These are phyloP conservation scores for Aspergillus homomorphus DNA, from an alignment of 495 filamentous ascomycete genomes.

Conservation along the genomic window DNA sequence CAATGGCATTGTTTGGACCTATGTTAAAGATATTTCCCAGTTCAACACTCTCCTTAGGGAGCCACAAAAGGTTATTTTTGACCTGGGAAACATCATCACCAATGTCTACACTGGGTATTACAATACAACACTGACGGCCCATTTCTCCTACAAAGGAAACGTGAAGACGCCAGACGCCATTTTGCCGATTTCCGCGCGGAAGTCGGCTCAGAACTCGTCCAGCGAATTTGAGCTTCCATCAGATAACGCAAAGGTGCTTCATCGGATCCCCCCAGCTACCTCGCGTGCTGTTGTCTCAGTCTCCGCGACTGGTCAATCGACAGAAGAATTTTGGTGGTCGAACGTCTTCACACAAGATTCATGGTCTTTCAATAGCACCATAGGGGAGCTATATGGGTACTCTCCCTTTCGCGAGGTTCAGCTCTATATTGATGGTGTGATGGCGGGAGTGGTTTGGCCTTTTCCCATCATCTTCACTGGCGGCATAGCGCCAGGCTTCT, in stretches of 20 bases:
- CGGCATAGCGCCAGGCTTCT: slow-evolving; percentile 76
- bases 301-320: slow-evolving; percentile 71
- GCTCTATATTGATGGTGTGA: slow-evolving; percentile 67
- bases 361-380: slow-evolving; percentile 55
- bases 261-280: slow-evolving; percentile 59
- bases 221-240: slow-evolving; percentile 70
- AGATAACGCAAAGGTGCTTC: slow-evolving; percentile 53
- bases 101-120: slow-evolving; percentile 75
- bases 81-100: slow-evolving; percentile 75
- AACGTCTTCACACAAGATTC: slow-evolving; percentile 69
- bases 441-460: slow-evolving; percentile 81
- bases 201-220: slow-evolving; percentile 48
- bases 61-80: slow-evolving; percentile 76
- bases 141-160: slow-evolving; percentile 53
- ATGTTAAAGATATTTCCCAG: slow-evolving; percentile 79
- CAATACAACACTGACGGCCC: slow-evolving; percentile 77
- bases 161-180: slow-evolving; percentile 60
- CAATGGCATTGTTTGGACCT: slow-evolving; percentile 70
- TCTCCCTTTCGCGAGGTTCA: slow-evolving; percentile 83
- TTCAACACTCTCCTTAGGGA: slow-evolving; percentile 65
- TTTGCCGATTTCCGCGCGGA: slow-evolving; percentile 69
- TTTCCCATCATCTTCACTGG: slow-evolving; percentile 88
- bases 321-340: slow-evolving; percentile 88
- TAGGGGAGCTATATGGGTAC: slow-evolving; percentile 62
- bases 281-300: slow-evolving; percentile 73